A percentile compares a stretch with the other conserved stretches of the same genome.
Conservation (phyloP, 2,329 filamentous ascomycete species). For the Arachnomyces sp. region DNA sequence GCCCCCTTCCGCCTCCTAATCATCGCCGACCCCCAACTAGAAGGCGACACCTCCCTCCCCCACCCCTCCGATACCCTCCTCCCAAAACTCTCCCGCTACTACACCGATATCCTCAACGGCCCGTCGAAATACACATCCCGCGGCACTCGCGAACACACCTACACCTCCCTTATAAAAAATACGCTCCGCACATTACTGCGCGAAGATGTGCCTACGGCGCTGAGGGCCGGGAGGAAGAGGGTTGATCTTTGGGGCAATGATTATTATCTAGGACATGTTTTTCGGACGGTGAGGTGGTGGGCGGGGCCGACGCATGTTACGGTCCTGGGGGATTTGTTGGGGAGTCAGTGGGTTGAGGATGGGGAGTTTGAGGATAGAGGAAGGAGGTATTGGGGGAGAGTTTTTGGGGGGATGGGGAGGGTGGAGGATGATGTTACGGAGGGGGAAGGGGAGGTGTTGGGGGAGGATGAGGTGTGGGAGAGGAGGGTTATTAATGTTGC, state of each 20-base stretch:
- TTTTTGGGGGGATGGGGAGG: conserved; percentile 60
- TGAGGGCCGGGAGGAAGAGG: conserved; percentile 65
- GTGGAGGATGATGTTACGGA: conserved; percentile 51
- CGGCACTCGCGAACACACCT: conserved; percentile 9
- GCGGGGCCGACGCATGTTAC: conserved; percentile 75
- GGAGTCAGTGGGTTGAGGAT: conserved; percentile 89
- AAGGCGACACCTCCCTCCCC: conserved; percentile 80
- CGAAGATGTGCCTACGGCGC: conserved; percentile 60
- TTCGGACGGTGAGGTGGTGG: conserved; percentile 77
- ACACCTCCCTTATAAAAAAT: conserved; percentile 17
- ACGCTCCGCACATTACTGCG: conserved; percentile 39
- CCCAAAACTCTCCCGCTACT: conserved; percentile 34
- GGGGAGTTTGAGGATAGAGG: conserved; percentile 72
- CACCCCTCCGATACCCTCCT: conserved; percentile 38
- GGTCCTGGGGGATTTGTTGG: conserved; percentile 83
- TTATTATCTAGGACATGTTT: conserved; percentile 88
- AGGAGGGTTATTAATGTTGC: conserved; percentile 77
- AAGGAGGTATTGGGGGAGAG: conserved; percentile 68
- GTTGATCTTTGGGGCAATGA: conserved; percentile 91
- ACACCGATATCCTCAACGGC: conserved; percentile 16
- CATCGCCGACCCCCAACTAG: conserved; percentile 85
- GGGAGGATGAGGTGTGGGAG: conserved; percentile 55
- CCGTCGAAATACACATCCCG: not conserved
- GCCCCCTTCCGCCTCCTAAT: conserved; percentile 83
- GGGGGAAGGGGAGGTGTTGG: conserved; percentile 28